phyloP scores from a whole-genome alignment of 192 early-diverging fungal species.

The Coemansia sp. region DNA sequence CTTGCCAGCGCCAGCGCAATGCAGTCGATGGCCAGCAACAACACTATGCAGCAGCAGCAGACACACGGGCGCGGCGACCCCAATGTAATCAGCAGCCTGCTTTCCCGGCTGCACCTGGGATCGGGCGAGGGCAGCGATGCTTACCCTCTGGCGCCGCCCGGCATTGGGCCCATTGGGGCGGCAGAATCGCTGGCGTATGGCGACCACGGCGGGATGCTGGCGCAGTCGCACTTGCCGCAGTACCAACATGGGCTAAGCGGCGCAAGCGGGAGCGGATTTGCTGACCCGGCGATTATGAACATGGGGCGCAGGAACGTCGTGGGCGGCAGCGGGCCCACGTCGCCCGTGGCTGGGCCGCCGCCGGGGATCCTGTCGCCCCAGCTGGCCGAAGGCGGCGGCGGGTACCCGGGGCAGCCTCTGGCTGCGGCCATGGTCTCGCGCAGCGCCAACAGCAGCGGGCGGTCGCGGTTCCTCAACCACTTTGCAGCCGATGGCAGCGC shows the following conservation, averaged over 20 bases:
- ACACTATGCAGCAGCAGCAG: slow-evolving; percentile 20
- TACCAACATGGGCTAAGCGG: not conserved
- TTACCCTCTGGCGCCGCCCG: slow-evolving; percentile 4
- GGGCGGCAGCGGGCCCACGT: not conserved
- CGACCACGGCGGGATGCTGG: not conserved
- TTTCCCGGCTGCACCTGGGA: slow-evolving; percentile 33
- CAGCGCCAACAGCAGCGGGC: slow-evolving; percentile 46
- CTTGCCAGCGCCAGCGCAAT: not conserved
- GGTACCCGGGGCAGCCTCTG: slow-evolving; percentile 4
- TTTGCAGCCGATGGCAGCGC: slow-evolving; percentile 22
- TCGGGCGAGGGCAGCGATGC: slow-evolving; percentile 6
- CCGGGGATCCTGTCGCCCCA: slow-evolving; percentile 33
- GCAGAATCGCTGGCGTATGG: slow-evolving; percentile 10
- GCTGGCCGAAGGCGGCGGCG: not conserved
- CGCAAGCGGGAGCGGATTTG: slow-evolving; percentile 13
- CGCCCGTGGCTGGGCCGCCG: slow-evolving; percentile 20
- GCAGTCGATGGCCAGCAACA: slow-evolving; percentile 14
- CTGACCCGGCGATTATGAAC: slow-evolving; percentile 40
- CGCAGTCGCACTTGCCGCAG: slow-evolving; percentile 1
- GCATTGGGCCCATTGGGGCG: slow-evolving; percentile 1
- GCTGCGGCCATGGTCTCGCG: slow-evolving; percentile 34
- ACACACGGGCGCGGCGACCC: slow-evolving; percentile 21
- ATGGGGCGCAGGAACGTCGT: slow-evolving; percentile 13
- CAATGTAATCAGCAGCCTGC: slow-evolving; percentile 32
- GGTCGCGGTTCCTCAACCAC: slow-evolving; percentile 47